phyloP scores from a whole-genome alignment of 495 filamentous ascomycete species.

The Geoglossum glabrum region DNA sequence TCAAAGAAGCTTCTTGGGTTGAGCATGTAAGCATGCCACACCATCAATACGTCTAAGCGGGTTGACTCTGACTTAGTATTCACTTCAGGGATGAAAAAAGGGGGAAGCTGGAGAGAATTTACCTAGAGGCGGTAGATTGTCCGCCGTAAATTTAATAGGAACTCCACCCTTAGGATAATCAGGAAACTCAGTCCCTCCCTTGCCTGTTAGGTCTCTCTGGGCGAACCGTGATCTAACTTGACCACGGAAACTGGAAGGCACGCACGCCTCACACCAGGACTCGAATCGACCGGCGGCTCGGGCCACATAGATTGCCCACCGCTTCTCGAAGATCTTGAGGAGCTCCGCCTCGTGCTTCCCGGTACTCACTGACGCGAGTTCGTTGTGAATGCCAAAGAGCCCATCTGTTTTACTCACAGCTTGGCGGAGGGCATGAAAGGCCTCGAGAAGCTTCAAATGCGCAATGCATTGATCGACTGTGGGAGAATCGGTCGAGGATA shows the following conservation, averaged over 20 bases:
- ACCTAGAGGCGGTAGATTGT: constrained; percentile 16
- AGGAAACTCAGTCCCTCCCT: constrained; percentile 8
- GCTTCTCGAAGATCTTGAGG: constrained; percentile 46
- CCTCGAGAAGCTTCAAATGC: constrained; percentile 58
- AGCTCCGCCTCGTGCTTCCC: constrained; percentile 14
- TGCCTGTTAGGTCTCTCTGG: constrained; percentile 13
- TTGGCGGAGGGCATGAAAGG: constrained; percentile 47
- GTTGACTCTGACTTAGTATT: neutral
- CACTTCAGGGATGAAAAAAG: neutral
- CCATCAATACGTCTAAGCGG: constrained; percentile 58
- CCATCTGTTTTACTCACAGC: constrained; percentile 40
- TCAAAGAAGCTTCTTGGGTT: constrained; percentile 64
- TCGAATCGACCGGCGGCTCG: constrained; percentile 56
- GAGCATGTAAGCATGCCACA: constrained; percentile 75
- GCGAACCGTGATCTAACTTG: constrained; percentile 2
- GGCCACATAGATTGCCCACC: constrained; percentile 60
- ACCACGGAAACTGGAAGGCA: neutral
- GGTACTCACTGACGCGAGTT: neutral
- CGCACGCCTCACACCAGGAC: constrained; percentile 38
- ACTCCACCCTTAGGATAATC: neutral
- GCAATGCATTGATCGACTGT: constrained; percentile 34
- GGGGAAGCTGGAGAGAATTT: constrained; percentile 8
- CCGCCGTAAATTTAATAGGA: neutral
- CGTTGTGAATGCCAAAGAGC: constrained; percentile 41
- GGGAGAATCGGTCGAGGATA: neutral